A percentile compares a stretch with the other conserved stretches of the same genome.
Evolutionary conservation across 306 rosid species (phyloP).

Genomic region (Castanopsis chinensis): DNA sequence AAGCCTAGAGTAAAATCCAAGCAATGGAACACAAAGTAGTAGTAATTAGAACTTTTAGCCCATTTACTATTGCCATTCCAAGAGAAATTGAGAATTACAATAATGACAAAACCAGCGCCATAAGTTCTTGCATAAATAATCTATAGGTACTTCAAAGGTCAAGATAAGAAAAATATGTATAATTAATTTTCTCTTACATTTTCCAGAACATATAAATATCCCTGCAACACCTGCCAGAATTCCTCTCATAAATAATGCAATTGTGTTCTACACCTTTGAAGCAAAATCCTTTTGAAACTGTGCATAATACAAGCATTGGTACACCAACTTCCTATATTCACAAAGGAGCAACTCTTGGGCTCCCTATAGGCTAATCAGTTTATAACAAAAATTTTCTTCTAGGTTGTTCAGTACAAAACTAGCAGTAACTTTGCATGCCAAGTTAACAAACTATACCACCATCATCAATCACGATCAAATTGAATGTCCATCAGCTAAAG

Average conservation of each 20-base stretch:
- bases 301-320: neutral
- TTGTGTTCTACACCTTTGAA: neutral
- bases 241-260: neutral
- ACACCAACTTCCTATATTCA: neutral
- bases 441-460: neutral
- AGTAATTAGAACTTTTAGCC: neutral
- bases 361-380: neutral
- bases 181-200: neutral
- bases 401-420: slow-evolving; percentile 1
- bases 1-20: neutral
- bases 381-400: neutral
- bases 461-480: neutral
- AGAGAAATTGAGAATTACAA: neutral
- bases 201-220: neutral
- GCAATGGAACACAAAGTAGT: too few relatives aligned
- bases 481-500: slow-evolving; percentile 9
- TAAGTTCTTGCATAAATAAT: neutral
- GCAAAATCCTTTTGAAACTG: neutral
- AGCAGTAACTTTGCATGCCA: neutral
- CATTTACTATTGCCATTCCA: neutral
- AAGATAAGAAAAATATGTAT: neutral
- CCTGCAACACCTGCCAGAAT: neutral
- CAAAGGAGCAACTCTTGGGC: neutral
- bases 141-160: neutral
- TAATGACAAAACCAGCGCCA: neutral